Base-by-base conservation (phyloP, 805 yeast genomes). In the Teunomyces aglyptinius region DNA sequence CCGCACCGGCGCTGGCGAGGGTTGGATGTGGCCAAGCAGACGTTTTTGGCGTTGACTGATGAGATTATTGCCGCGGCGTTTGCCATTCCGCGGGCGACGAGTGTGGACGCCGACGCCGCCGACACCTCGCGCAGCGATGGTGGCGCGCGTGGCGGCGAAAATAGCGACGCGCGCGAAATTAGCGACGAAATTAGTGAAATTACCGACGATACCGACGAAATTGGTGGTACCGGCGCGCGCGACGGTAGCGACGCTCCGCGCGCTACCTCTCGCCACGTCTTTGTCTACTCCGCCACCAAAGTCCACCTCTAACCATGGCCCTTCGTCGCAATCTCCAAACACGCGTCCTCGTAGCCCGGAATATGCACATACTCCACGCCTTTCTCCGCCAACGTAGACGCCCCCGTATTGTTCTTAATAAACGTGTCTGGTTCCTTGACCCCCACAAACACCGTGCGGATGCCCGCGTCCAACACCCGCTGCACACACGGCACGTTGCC, bases 401-500 rank as follows among this genome's bases (percentile, higher is more conserved):
- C 67, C 12, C 96, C 87, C 3, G 78, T 72, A 59, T 94, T 94
- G 48, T 84, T 77, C 58, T 81, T 75, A n/a, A 94, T 87, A 70
- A 94, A 94, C 0, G 86, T 87, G 28, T 81, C 85, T 0, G 99
- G 99, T 65, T 94, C 99, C 51, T 83, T 61, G 1, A 90, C 94
- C 0, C 98, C 99, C 4, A 92, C 97, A 68, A 86, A 89, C 20
- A 91, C 91, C 0, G 94, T 81, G 16, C 71, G 74, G 49, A 92
- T 84, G 6, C 59, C 54, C 0, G 81, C 63, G 3, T 68, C 74
- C 42, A 91, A 58, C 5, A 94, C 82, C 24, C 98, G 75, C 50
- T 90, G 90, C 2, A 82, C 83, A 65, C 99, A 94, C 0, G 99
- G 96, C 43, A 75, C 57, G 54, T 92, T 91, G 0, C 98, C 98